These are phyloP conservation scores for Monotropa hypopitys DNA, from an alignment of 179 eudicot genomes.

Conservation along the genomic window DNA sequence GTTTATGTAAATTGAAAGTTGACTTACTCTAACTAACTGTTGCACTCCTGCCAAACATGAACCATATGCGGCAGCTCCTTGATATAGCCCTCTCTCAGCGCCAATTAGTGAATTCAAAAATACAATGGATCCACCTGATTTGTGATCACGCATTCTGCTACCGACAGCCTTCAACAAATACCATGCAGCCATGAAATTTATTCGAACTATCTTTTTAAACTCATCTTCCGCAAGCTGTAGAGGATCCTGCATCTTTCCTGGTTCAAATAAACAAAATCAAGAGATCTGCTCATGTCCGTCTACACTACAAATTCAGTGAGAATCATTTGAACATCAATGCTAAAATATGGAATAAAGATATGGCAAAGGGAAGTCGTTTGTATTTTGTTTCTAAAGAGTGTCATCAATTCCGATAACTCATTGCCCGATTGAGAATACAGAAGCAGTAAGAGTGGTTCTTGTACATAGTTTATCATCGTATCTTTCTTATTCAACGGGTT, in stretches of 20 bases:
- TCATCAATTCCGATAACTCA: neutral
- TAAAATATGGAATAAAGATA: neutral
- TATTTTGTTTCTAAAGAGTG: neutral
- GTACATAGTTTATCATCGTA: neutral
- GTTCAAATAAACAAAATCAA: slow-evolving; percentile 12
- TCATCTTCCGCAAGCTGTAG: slow-evolving; percentile 46
- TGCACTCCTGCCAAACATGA: slow-evolving; percentile 73
- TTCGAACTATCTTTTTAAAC: slow-evolving; percentile 56
- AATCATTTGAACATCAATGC: neutral
- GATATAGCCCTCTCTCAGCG: slow-evolving; percentile 80
- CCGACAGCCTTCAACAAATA: slow-evolving; percentile 67
- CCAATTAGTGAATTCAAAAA: slow-evolving; percentile 65
- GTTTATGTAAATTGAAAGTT: neutral
- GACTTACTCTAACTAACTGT: slow-evolving; percentile 71
- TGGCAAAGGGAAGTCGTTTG: neutral
- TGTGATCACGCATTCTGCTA: slow-evolving; percentile 60
- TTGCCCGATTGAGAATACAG: neutral
- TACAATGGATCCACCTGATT: slow-evolving; percentile 72
- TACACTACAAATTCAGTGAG: neutral
- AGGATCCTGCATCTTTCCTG: slow-evolving; percentile 77
- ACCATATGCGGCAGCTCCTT: slow-evolving; percentile 82
- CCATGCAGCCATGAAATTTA: slow-evolving; percentile 76
- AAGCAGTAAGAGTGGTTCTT: neutral
- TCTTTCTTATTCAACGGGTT: neutral
- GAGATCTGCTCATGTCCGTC: neutral